Conservation (phyloP, 202 grass and related monocot genomes). For the Musa balbisiana region DNA sequence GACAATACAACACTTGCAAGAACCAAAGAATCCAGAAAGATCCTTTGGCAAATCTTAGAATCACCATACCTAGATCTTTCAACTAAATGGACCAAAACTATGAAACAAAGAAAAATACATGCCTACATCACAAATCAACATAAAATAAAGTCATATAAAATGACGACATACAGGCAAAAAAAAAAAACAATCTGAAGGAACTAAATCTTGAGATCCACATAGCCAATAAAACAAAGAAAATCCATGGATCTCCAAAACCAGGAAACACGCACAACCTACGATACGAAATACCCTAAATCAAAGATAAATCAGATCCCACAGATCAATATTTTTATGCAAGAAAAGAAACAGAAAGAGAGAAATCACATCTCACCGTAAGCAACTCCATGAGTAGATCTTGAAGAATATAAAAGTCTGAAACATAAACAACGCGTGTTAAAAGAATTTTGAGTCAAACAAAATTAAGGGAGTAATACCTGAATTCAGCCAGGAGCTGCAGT, state of each 20-base stretch:
- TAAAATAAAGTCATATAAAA: no score
- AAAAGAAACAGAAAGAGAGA: not conserved
- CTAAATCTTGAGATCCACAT: not conserved
- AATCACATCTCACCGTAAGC: conserved; percentile 33
- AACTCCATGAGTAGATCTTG: conserved; percentile 27
- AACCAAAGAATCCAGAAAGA: no score
- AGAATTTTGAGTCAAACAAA: not conserved
- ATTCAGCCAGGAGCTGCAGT: conserved; percentile 41
- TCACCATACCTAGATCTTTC: no score
- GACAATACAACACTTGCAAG: no score
- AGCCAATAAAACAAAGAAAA: not conserved
- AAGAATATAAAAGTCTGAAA: not conserved
- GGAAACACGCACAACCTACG: no score
- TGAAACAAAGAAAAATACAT: not conserved
- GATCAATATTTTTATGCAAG: not conserved
- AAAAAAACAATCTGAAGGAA: no score
- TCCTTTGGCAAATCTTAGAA: no score
- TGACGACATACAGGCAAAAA: no score
- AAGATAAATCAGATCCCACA: not conserved
- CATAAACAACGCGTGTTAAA: not conserved
- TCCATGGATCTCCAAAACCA: no score
- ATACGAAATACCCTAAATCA: not conserved
- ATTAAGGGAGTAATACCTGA: conserved; percentile 42
- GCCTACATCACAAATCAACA: no score
- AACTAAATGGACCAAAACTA: not conserved